Conservation (phyloP, 2,329 filamentous ascomycete species). For the Microsporum audouinii region DNA sequence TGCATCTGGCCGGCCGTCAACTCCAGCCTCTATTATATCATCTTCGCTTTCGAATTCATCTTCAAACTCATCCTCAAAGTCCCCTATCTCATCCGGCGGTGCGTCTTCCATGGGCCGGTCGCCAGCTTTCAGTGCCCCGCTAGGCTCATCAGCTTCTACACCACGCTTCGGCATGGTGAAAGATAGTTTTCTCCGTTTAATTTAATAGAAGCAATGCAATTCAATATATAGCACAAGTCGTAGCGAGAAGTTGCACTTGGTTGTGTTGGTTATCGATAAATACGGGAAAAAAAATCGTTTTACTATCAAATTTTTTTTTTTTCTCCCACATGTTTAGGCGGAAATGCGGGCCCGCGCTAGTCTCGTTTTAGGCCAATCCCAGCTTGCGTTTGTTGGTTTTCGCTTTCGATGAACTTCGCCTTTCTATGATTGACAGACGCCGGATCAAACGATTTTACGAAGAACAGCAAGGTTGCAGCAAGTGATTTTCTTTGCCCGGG, state of each 20-base stretch:
- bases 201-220: background rate
- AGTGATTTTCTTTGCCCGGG: background rate
- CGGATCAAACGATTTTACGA: background rate
- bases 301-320: constrained; percentile 1
- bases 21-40: constrained; percentile 86
- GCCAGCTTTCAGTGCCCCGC: constrained; percentile 49
- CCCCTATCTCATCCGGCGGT: constrained; percentile 45
- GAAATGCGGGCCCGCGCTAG: constrained; percentile 11
- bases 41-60: constrained; percentile 93
- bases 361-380: constrained; percentile 10
- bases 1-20: constrained; percentile 82
- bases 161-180: constrained; percentile 48
- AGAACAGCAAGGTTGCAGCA: background rate
- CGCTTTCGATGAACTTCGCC: background rate
- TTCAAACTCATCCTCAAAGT: constrained; percentile 72
- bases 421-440: background rate
- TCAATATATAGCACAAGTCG: background rate
- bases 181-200: background rate
- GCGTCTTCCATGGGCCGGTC: constrained; percentile 44
- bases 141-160: constrained; percentile 42
- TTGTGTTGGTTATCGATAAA: constrained; percentile 1
- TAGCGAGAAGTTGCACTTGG: background rate
- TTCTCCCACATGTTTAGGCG: constrained; percentile 6
- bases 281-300: background rate
- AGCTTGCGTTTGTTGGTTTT: background rate